Conservation (phyloP, 176 grass and related monocot species). For the Zoysia pacifica region DNA sequence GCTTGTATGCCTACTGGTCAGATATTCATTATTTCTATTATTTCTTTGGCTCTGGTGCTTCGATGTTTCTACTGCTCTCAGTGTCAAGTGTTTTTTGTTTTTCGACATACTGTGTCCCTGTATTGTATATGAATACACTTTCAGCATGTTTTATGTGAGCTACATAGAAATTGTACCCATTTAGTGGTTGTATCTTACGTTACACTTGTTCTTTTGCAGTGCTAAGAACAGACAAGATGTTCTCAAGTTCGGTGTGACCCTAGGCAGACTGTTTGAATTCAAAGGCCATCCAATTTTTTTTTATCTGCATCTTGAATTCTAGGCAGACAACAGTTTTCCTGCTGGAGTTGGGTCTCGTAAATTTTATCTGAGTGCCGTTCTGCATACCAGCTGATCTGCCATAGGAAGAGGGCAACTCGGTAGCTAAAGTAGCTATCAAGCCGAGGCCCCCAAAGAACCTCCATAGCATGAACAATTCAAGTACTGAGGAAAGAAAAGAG, state of each 20-base stretch:
- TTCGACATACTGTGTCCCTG: not conserved
- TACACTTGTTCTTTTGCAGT: constrained; percentile 51
- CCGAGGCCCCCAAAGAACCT: constrained; percentile 73
- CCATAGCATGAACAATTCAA: constrained; percentile 48
- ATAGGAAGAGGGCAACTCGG: constrained; percentile 56
- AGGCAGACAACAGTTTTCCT: constrained; percentile 63
- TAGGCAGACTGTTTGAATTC: constrained; percentile 60
- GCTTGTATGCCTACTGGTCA: not conserved
- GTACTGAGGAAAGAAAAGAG: constrained; percentile 97
- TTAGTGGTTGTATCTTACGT: not conserved
- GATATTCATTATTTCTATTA: not conserved
- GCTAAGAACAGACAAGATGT: constrained; percentile 97
- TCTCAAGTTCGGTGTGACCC: constrained; percentile 81
- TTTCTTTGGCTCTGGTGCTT: not conserved
- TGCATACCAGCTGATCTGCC: constrained; percentile 73
- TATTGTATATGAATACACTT: not conserved
- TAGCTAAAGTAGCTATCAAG: constrained; percentile 91
- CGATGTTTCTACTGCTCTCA: not conserved
- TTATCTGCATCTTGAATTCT: constrained; percentile 77
- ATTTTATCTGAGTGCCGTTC: constrained; percentile 43
- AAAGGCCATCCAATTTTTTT: constrained; percentile 64
- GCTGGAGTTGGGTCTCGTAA: constrained; percentile 77
- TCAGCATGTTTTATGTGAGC: not conserved
- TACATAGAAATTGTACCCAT: not conserved
- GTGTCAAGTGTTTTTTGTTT: not conserved